Conservation (phyloP, 2,329 filamentous ascomycete species). For the Botrytis cinerea region DNA sequence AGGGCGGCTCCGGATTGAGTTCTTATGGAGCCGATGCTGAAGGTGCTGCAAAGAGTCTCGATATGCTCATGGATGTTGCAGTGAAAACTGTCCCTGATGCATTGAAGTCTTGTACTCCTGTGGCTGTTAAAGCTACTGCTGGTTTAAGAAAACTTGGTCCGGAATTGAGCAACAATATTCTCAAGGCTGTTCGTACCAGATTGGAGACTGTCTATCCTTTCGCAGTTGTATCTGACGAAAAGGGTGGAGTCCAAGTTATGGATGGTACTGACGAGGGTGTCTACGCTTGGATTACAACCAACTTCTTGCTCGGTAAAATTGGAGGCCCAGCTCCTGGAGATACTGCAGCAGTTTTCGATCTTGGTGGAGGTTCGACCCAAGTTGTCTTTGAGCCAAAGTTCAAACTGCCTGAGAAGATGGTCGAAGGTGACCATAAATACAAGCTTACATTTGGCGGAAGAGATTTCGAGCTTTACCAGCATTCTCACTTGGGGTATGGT, state of each 20-base stretch:
- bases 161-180: slow-evolving; percentile 79
- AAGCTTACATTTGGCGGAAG: slow-evolving; percentile 85
- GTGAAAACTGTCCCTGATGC: slow-evolving; percentile 82
- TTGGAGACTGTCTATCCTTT: slow-evolving; percentile 92
- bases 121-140: slow-evolving; percentile 98
- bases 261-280: slow-evolving; percentile 96
- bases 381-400: slow-evolving; percentile 98
- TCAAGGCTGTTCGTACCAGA: slow-evolving; percentile 79
- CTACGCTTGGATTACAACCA: slow-evolving; percentile 98
- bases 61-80: slow-evolving; percentile 83
- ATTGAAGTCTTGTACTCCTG: slow-evolving; percentile 85
- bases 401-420: slow-evolving; percentile 81
- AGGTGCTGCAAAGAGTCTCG: slow-evolving; percentile 85
- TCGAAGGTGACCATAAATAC: slow-evolving; percentile 95
- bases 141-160: slow-evolving; percentile 84
- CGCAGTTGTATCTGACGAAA: slow-evolving; percentile 82
- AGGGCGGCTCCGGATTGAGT: slow-evolving; percentile 74
- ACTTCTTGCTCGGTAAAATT: slow-evolving; percentile 98
- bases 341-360: slow-evolving; percentile 92
- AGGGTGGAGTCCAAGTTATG: slow-evolving; percentile 94
- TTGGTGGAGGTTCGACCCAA: slow-evolving; percentile 95
- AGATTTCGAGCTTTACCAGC: slow-evolving; percentile 92
- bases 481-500: slow-evolving; percentile 95
- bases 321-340: slow-evolving; percentile 86
- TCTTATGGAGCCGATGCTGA: slow-evolving; percentile 84